Conservation (phyloP, 2,329 filamentous ascomycete genomes). For the Chaetomium globosum region DNA sequence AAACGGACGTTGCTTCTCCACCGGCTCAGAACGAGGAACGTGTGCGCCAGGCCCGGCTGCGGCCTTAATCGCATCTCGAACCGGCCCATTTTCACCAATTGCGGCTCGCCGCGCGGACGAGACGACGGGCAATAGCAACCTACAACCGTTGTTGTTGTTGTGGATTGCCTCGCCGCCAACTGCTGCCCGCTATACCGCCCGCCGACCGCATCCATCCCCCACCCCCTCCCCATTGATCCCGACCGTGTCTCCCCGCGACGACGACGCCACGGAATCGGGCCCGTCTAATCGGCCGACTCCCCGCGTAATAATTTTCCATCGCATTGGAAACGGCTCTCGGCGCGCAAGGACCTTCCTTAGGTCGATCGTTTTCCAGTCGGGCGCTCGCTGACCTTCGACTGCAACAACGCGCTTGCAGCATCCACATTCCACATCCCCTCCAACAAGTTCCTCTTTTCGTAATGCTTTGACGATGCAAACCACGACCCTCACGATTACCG, state of each 20-base stretch:
- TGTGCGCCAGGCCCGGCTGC: conserved; percentile 15
- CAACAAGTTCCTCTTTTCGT: conserved; percentile 25
- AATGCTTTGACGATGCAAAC: conserved; percentile 48
- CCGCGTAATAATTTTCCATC: neutral
- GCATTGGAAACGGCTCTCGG: conserved; percentile 14
- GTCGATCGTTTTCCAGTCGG: conserved; percentile 5
- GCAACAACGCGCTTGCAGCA: conserved; percentile 34
- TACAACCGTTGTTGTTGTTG: conserved; percentile 10
- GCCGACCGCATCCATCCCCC: conserved; percentile 19
- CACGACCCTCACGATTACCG: conserved; percentile 40
- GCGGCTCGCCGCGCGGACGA: conserved; percentile 18
- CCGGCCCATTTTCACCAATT: conserved; percentile 20
- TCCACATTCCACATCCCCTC: conserved; percentile 32
- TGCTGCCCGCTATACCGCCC: conserved; percentile 19
- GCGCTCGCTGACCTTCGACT: conserved; percentile 15
- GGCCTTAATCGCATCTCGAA: conserved; percentile 21
- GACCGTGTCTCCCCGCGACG: conserved; percentile 1
- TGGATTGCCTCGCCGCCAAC: conserved; percentile 9
- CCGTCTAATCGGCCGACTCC: conserved; percentile 13
- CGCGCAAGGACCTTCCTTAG: neutral
- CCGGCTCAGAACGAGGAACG: conserved; percentile 15
- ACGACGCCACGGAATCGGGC: neutral
- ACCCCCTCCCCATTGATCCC: conserved; percentile 5
- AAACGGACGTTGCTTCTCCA: conserved; percentile 22
- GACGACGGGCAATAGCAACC: conserved; percentile 11